Evolutionary conservation across 139 green algal species (phyloP).

Genomic region (Chara braunii): DNA sequence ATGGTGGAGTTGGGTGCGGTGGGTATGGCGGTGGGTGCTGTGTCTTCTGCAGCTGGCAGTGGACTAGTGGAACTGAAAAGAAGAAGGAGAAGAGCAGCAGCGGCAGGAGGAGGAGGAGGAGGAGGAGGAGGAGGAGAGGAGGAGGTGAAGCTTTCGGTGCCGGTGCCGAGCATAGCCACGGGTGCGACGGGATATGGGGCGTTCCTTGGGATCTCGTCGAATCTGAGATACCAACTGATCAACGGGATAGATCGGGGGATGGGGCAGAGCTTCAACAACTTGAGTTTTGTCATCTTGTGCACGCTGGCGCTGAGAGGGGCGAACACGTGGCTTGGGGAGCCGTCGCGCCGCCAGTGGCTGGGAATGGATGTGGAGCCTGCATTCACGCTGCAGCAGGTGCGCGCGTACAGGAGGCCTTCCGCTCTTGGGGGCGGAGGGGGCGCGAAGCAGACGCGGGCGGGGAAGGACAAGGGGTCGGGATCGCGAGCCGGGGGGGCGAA

Average conservation of each 20-base stretch:
- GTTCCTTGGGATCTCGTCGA: conserved; percentile 72
- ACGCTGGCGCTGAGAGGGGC: conserved; percentile 9
- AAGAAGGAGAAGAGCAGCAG: too few relatives aligned
- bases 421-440: too few relatives aligned
- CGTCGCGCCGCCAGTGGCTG: conserved; percentile 17
- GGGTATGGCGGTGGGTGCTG: conserved; percentile 55
- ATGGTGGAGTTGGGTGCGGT: conserved; percentile 78
- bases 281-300: conserved; percentile 16
- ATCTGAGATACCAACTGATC: conserved; percentile 84
- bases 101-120: too few relatives aligned
- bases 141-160: conserved; percentile 65
- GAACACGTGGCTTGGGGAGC: conserved; percentile 33
- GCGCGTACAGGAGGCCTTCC: conserved; percentile 12
- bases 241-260: conserved; percentile 82
- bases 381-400: not conserved
- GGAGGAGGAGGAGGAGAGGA: too few relatives aligned
- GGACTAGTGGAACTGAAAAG: conserved; percentile 28
- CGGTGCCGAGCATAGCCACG: conserved; percentile 57
- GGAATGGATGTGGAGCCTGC: conserved; percentile 21
- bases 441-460: conserved; percentile 4
- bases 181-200: conserved; percentile 64
- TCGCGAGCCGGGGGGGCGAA: not conserved
- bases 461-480: not conserved
- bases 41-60: conserved; percentile 1
- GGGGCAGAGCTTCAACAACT: conserved; percentile 51